These are phyloP conservation scores for Syncephalastrum racemosum DNA, from an alignment of 371 early-diverging fungal species.

Conservation along the genomic window DNA sequence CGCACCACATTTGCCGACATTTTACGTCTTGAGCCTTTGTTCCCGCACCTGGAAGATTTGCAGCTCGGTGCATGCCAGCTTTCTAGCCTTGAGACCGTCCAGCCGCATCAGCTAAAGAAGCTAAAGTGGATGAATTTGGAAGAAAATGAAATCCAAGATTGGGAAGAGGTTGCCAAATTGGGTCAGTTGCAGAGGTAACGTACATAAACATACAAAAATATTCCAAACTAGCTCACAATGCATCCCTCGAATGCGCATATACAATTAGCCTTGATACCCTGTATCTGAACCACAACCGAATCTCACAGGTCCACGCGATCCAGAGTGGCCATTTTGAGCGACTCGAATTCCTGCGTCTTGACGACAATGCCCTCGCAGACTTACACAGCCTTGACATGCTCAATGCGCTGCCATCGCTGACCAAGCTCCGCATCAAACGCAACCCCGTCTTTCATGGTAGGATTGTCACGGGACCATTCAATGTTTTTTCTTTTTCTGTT, in stretches of 20 bases:
- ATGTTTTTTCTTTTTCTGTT: not conserved
- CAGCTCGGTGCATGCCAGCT: conserved; percentile 66
- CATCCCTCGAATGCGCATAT: not conserved
- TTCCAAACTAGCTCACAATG: not conserved
- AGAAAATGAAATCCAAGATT: conserved; percentile 57
- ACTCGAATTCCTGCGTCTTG: conserved; percentile 44
- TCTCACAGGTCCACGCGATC: conserved; percentile 20
- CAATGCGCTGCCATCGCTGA: conserved; percentile 36
- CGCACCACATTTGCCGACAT: conserved; percentile 32
- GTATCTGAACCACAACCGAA: conserved; percentile 51
- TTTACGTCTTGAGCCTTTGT: conserved; percentile 39
- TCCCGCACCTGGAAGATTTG: conserved; percentile 63
- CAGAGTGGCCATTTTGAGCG: conserved; percentile 19
- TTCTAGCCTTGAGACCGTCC: conserved; percentile 17
- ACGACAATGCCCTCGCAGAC: conserved; percentile 35
- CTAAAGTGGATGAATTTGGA: conserved; percentile 68
- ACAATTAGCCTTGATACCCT: conserved; percentile 39
- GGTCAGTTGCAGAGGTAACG: conserved; percentile 50
- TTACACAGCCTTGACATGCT: conserved; percentile 51
- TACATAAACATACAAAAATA: not conserved
- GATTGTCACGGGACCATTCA: not conserved
- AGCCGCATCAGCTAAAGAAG: conserved; percentile 40
- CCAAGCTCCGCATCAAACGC: conserved; percentile 42
- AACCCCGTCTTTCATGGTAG: conserved; percentile 53
- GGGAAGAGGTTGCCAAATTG: conserved; percentile 54